Evolutionary conservation across 495 filamentous ascomycete genomes (phyloP).

Genomic region (Parachaetomium inaequale): DNA sequence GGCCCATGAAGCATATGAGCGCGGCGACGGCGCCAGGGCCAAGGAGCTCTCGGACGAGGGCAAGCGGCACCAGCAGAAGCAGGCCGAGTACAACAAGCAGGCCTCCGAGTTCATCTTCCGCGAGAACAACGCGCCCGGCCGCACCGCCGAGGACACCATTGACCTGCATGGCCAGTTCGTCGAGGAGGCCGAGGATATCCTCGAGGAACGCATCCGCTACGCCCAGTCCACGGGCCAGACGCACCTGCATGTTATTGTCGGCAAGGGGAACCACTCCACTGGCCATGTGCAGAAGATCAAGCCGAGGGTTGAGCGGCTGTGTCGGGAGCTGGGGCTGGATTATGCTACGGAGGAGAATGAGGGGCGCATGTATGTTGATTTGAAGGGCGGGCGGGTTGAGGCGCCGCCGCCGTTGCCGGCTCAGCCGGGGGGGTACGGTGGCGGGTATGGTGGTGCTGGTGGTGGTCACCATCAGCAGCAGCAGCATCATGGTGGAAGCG

Average conservation of each 20-base stretch:
- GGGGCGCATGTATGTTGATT: slow-evolving; percentile 67
- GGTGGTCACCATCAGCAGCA: slow-evolving; percentile 22
- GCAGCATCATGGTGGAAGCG: slow-evolving; percentile 22
- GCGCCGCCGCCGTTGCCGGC: slow-evolving; percentile 48
- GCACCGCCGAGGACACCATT: slow-evolving; percentile 75
- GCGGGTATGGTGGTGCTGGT: slow-evolving; percentile 29
- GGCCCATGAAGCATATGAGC: slow-evolving; percentile 75
- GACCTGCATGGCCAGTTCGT: slow-evolving; percentile 93
- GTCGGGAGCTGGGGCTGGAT: slow-evolving; percentile 73
- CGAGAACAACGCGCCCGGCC: slow-evolving; percentile 74
- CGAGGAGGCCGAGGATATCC: slow-evolving; percentile 86
- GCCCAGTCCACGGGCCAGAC: slow-evolving; percentile 66
- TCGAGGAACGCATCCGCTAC: slow-evolving; percentile 75
- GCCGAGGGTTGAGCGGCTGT: slow-evolving; percentile 82
- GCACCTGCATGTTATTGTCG: slow-evolving; percentile 76
- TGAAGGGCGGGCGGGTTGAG: slow-evolving; percentile 36
- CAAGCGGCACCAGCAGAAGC: slow-evolving; percentile 72
- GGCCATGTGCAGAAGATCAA: slow-evolving; percentile 85
- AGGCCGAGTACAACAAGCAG: slow-evolving; percentile 80
- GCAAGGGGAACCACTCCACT: slow-evolving; percentile 83
- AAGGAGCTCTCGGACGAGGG: slow-evolving; percentile 79
- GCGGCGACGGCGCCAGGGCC: slow-evolving; percentile 72
- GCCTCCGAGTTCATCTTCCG: slow-evolving; percentile 93
- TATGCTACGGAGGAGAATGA: slow-evolving; percentile 83
- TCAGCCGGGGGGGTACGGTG: slow-evolving; percentile 40